Evolutionary conservation across 2,329 filamentous ascomycete species (phyloP).

Genomic region (Huntiella omanensis): DNA sequence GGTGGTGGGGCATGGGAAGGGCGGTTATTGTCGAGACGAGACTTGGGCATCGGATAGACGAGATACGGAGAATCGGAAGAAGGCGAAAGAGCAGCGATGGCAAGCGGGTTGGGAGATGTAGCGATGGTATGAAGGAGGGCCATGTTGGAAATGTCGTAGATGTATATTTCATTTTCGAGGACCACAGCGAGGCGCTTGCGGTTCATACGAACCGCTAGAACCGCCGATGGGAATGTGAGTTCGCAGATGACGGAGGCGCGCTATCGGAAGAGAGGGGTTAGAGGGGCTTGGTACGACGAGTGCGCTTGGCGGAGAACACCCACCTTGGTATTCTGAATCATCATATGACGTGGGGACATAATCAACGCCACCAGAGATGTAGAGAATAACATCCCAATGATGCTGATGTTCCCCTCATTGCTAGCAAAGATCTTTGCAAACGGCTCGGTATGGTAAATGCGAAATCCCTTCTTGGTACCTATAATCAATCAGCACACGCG

Average conservation of each 20-base stretch:
- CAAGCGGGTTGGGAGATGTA: constrained; percentile 80
- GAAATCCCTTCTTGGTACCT: constrained; percentile 88
- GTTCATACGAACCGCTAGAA: constrained; percentile 84
- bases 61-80: constrained; percentile 94
- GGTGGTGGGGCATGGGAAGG: constrained; percentile 69
- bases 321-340: constrained; percentile 96
- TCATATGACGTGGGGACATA: constrained; percentile 73
- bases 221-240: constrained; percentile 92
- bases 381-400: constrained; percentile 97
- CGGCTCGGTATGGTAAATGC: constrained; percentile 90
- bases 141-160: constrained; percentile 99
- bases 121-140: constrained; percentile 80
- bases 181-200: constrained; percentile 85
- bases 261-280: constrained; percentile 18
- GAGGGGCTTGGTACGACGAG: not conserved
- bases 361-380: constrained; percentile 91
- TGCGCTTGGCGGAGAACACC: constrained; percentile 13
- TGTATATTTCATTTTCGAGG: constrained; percentile 87
- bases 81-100: constrained; percentile 80
- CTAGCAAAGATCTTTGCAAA: constrained; percentile 91
- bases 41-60: constrained; percentile 73
- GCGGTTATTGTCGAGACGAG: constrained; percentile 40
- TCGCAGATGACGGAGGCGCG: constrained; percentile 80
- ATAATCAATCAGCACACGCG: constrained; percentile 1
- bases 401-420: constrained; percentile 84